phyloP scores from a whole-genome alignment of 2,329 filamentous ascomycete species.

The Colletotrichum orbiculare region DNA sequence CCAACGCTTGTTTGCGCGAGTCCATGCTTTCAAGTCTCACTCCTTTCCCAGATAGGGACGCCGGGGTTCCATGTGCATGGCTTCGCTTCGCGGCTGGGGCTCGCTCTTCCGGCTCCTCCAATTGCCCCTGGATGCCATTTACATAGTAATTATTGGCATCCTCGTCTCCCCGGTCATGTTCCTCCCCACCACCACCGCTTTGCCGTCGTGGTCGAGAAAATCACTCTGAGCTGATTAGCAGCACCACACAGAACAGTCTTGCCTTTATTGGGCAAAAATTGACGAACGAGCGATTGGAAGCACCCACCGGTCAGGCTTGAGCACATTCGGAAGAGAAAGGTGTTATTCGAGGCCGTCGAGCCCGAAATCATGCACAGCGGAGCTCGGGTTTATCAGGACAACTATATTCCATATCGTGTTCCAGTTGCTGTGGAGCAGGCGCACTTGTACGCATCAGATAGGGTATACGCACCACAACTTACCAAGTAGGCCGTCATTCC shows the following conservation, averaged over 20 bases:
- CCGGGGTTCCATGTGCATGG: constrained; percentile 28
- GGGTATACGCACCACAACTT: neutral
- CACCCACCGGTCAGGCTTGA: constrained; percentile 9
- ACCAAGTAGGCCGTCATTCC: constrained; percentile 12
- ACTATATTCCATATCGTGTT: constrained; percentile 24
- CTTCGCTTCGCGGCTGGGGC: constrained; percentile 23
- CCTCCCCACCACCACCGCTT: constrained; percentile 5
- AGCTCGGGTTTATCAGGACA: neutral
- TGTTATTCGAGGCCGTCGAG: constrained; percentile 13
- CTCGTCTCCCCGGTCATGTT: constrained; percentile 20
- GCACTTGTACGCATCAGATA: constrained; percentile 3
- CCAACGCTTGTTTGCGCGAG: constrained; percentile 19
- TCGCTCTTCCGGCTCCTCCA: constrained; percentile 13
- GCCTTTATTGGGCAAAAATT: constrained; percentile 38
- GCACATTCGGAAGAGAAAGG: constrained; percentile 1
- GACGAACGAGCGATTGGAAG: constrained; percentile 30
- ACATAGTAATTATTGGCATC: constrained; percentile 4
- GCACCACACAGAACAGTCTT: constrained; percentile 44
- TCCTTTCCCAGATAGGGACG: constrained; percentile 28
- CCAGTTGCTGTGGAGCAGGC: constrained; percentile 14
- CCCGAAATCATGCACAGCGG: neutral
- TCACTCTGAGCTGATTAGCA: constrained; percentile 10
- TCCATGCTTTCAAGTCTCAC: constrained; percentile 24
- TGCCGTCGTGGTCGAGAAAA: constrained; percentile 28
- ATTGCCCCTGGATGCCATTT: constrained; percentile 14